Evolutionary conservation across 441 rosid species (phyloP), one percentile per base, ranked within the genome.

Genomic region (Populus hybrid): DNA sequence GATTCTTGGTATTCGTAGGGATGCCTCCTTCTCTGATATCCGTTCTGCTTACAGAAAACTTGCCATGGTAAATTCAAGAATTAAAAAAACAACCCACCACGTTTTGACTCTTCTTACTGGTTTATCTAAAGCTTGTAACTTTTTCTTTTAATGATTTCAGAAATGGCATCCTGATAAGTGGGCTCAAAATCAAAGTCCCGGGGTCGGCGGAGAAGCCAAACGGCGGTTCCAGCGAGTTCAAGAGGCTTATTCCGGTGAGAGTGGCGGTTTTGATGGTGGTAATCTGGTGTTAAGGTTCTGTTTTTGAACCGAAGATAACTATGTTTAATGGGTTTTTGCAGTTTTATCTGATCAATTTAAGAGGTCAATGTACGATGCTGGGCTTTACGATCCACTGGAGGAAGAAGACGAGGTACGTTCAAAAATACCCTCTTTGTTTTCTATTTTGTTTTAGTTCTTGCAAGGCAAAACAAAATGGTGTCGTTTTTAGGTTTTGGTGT

Each of bases 121-220:
- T 57, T 28, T 23, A 53, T 65, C 46, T 24, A 5, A 28, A 50
- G 10, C 18, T 30, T 18, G 12, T 1, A 14, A 11, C 9, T 2
- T 24, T 2, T 67, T 46, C 26, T 3, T 1, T 1, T 32, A 7
- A 12, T 53, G 9, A 8, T 11, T 5, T 18, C 26, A 89, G 95
- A 89, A 86, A 82, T 91, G 95, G 95, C 95, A 89, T 42, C 95
- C 95, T 24, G 95, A 91, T 76, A 88, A 85, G 81, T 86, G 75
- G 81, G 79, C 83, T 26, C 67, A 77, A 71, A 86, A 86, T 23
- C 67, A 77, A 71, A 86, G 85, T 12, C 88, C 90, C 3, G 85
- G 78, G 23, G 81, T 76, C 8, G 88, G 86, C 6, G 89, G 88
- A 26, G 93, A 91, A 35, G 90, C 93, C 7, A 87, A 91, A 26